Percentiles rank a stretch among this genome's conserved stretches.
These are phyloP conservation scores for Coemansia sp. DNA, from an alignment of 371 early-diverging fungal species.

Conservation along the genomic window DNA sequence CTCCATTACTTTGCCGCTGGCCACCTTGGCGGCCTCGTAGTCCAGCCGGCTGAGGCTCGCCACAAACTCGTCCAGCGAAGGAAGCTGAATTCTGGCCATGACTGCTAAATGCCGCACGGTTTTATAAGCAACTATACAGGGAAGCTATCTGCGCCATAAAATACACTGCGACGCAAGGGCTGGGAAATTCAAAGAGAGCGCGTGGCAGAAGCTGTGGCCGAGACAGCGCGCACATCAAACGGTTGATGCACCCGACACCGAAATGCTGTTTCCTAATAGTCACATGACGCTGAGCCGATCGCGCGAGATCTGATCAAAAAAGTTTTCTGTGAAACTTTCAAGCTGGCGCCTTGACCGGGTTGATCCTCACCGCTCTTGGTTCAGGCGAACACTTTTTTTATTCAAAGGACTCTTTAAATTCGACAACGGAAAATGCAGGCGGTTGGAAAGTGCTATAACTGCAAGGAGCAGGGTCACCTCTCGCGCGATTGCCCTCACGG, in stretches of 20 bases:
- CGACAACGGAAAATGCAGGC: conserved; percentile 1
- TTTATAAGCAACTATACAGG: background rate
- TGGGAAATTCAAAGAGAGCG: background rate
- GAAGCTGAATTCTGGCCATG: conserved; percentile 42
- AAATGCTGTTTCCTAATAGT: background rate
- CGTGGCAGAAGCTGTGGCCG: background rate
- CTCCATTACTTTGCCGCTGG: conserved; percentile 48
- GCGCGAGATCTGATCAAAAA: conserved; percentile 19
- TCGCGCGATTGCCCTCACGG: conserved; percentile 46
- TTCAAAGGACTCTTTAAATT: background rate
- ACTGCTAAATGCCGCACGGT: background rate
- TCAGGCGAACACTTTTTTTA: background rate
- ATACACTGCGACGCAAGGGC: background rate
- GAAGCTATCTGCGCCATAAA: conserved; percentile 1
- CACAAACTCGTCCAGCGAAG: conserved; percentile 42
- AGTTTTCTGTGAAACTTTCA: conserved; percentile 6
- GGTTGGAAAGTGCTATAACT: conserved; percentile 46
- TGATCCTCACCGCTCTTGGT: background rate
- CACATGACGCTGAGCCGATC: conserved; percentile 6
- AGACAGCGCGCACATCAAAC: background rate
- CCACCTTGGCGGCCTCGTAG: conserved; percentile 45
- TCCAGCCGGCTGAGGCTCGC: conserved; percentile 40
- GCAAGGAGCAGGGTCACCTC: conserved; percentile 40
- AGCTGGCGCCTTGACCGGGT: background rate
- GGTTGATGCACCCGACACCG: background rate